Base-by-base conservation (phyloP, 139 green algal genomes). In the Chlamydomonas incerta region DNA sequence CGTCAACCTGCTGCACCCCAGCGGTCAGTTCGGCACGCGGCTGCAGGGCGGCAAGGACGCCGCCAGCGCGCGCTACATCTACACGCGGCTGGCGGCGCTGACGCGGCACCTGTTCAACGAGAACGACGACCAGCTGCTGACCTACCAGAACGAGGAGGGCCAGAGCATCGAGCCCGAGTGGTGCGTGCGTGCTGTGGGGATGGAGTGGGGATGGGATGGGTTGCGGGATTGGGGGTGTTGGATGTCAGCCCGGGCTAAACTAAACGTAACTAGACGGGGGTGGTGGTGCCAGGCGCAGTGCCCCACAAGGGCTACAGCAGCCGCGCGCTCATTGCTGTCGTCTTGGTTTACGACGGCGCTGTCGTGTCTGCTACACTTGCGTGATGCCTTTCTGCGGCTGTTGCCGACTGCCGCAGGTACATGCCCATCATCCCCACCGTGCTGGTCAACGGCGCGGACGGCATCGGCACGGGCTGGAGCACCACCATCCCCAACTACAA, bases 391-490 rank as follows among this genome's bases (percentile, higher is more conserved):
- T n/a, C n/a, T n/a, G n/a, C n/a, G 10, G 10, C 50, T 57, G 14
- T 57, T 57, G 50, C 14, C 50, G 50, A 14, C 60, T 31, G 26
- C 26, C 29, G 31, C 91, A 97, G 95, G 94, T 98, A 98, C 83
- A 90, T 97, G 85, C 96, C 95, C 28, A 93, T 98, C 58, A 72
- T 98, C 63, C 96, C 96, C 10, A 92, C 93, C 35, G 98, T 99
- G 65, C 94, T 99, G 57, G 83, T 99, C 41, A 91, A 99, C 76
- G 98, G 98, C 50, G 97, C 97, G 18, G 98, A 99, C 81, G 98
- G 98, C 88, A 99, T 99, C 65, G 98, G 98, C 72, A 99, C 98
- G 3, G 98, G 98, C 70, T 99, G 98, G 98, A 97, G 91, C 89
- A 99, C 97, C 18, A 97, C 74, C 70, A 97, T 99, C 72, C 98